Conservation (phyloP, 2,329 filamentous ascomycete species). For the Fusarium camptoceras region DNA sequence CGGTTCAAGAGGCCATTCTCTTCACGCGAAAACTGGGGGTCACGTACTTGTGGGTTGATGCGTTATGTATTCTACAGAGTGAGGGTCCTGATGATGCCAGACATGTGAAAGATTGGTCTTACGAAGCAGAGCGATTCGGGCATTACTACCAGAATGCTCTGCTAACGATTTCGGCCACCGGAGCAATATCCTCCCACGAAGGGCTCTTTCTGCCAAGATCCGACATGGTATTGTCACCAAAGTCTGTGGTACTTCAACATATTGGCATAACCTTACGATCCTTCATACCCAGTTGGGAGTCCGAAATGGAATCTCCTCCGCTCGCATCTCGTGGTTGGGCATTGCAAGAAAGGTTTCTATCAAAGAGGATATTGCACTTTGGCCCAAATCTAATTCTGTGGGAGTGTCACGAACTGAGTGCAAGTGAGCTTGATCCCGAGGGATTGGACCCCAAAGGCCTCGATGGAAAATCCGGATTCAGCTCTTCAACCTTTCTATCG, state of each 20-base stretch:
- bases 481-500: no score
- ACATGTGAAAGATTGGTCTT: neutral
- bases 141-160: slow-evolving; percentile 3
- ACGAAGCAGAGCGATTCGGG: neutral
- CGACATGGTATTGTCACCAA: fast-evolving
- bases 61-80: neutral
- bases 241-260: neutral
- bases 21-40: neutral
- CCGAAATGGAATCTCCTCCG: fast-evolving
- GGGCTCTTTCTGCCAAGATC: neutral
- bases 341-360: neutral
- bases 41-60: neutral
- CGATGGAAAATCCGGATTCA: neutral
- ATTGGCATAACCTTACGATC: fast-evolving
- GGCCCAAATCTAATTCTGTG: neutral
- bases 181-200: neutral
- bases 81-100: neutral
- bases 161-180: neutral
- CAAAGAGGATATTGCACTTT: slow-evolving; percentile 1
- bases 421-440: neutral
- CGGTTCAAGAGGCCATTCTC: neutral
- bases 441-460: fast-evolving
- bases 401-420: neutral
- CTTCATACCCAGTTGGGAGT: fast-evolving
- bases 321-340: neutral